Evolutionary conservation across 1,284 basidiomycete genomes (phyloP).

Genomic region (Tilletia horrida): DNA sequence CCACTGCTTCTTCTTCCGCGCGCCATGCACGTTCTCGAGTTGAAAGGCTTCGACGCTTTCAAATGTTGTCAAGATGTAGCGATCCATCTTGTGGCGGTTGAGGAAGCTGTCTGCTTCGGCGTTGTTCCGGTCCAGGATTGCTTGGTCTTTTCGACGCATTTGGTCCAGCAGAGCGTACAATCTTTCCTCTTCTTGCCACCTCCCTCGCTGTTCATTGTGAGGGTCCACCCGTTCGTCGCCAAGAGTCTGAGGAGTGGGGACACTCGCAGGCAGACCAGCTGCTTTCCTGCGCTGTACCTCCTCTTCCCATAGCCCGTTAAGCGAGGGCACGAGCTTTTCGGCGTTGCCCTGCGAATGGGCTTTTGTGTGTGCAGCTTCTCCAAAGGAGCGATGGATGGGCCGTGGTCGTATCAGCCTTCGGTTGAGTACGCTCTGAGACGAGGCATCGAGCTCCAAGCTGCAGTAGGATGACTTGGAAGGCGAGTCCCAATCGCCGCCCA

Average conservation of each 20-base stretch:
- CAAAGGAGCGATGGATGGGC: conserved; percentile 67
- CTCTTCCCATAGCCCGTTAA: conserved; percentile 92
- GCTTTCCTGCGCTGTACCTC: conserved; percentile 68
- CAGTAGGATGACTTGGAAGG: conserved; percentile 68
- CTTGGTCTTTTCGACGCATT: conserved; percentile 57
- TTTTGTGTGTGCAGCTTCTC: conserved; percentile 23
- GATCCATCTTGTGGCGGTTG: conserved; percentile 58
- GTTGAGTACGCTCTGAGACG: conserved; percentile 80
- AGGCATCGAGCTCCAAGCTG: conserved; percentile 78
- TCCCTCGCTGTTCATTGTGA: conserved; percentile 17
- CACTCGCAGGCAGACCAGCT: conserved; percentile 35
- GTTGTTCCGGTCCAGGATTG: conserved; percentile 33
- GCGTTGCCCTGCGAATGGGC: conserved; percentile 31
- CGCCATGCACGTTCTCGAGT: conserved; percentile 23
- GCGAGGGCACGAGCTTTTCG: conserved; percentile 78
- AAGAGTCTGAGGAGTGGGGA: conserved; percentile 33
- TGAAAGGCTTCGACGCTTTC: conserved; percentile 64
- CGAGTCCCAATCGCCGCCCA: conserved; percentile 56
- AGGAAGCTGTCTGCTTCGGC: conserved; percentile 34
- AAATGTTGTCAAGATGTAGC: conserved; percentile 79
- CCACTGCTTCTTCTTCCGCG: conserved; percentile 4
- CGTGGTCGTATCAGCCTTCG: conserved; percentile 67
- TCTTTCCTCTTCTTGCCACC: conserved; percentile 53
- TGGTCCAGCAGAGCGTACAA: conserved; percentile 49
- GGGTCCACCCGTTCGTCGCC: conserved; percentile 24